Base-by-base conservation (phyloP, 2,329 filamentous ascomycete genomes). In the Paecilomyces formosus region DNA sequence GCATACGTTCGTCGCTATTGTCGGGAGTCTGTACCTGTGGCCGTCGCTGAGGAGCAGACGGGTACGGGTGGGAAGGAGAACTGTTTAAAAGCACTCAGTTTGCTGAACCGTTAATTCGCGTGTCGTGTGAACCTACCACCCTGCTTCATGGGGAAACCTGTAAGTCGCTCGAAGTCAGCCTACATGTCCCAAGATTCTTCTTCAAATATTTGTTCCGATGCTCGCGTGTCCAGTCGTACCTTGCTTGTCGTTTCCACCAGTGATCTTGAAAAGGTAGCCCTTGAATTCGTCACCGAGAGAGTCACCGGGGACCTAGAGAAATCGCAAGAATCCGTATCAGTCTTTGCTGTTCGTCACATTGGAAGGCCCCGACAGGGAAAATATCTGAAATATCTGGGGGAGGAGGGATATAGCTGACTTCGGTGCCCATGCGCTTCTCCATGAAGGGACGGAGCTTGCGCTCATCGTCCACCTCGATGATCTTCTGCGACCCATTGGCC, bases 231-330 rank as follows among this genome's bases (percentile, higher is more conserved):
- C 53, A n/a, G 57, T 62, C 72, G 65, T 75, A 76, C 74, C 94
- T 86, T 99, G 95, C 91, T 99, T 99, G 90, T 99, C 94, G 89
- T 99, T 99, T 78, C 95, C 94, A 77, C 94, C 95, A 74, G 94
- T 99, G 85, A 99, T 97, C 79, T 87, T 89, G 88, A 99, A 92
- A 84, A 99, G 88, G 86, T 99, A 99, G 81, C 94, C 94, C 87
- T 97, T 97, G 90, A 96, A 99, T 84, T 99, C 94, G 78, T 97
- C 92, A 76, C 94, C 94, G 75, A 99, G 86, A 77, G 88, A 89
- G 84, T 99, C 95, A 75, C 89, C 94, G 72, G 89, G 82, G 72
- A 99, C 90, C 84, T 97, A 72, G 62, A 68, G 33, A 31, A 61
- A 51, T n/a, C 21, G 39, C 63, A 63, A 61, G 64, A 61, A 64